phyloP scores from a whole-genome alignment of 2,329 filamentous ascomycete species.

The Curvularia sp. region DNA sequence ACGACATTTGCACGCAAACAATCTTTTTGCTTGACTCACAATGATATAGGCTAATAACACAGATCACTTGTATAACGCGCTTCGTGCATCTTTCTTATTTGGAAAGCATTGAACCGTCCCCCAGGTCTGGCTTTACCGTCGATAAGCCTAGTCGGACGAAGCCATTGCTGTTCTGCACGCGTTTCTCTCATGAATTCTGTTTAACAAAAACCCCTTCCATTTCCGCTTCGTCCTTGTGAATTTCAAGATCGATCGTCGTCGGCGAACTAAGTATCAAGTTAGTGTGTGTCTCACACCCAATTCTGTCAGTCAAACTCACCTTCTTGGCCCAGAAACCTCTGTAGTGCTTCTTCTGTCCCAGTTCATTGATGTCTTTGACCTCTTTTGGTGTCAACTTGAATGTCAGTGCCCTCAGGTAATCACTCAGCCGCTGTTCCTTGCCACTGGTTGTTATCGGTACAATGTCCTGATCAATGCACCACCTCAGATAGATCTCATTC shows the following conservation, averaged over 20 bases:
- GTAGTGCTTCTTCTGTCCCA: constrained; percentile 67
- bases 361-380: constrained; percentile 56
- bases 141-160: background rate
- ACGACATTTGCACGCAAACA: background rate
- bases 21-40: background rate
- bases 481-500: constrained; percentile 65
- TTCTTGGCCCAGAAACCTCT: constrained; percentile 65
- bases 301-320: background rate
- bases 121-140: background rate
- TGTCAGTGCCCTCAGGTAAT: constrained; percentile 63
- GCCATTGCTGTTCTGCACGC: background rate
- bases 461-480: constrained; percentile 67
- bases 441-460: constrained; percentile 66
- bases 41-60: background rate
- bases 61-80: no score
- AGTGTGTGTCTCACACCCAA: background rate
- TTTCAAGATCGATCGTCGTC: constrained; percentile 59
- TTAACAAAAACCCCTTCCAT: background rate
- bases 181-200: background rate
- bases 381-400: constrained; percentile 68
- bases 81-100: no score
- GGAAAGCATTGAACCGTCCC: background rate
- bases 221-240: background rate
- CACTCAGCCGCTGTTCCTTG: constrained; percentile 66
- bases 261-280: constrained; percentile 50